Evolutionary conservation across 2,329 filamentous ascomycete genomes (phyloP).

Genomic region (Xylogone sp.): DNA sequence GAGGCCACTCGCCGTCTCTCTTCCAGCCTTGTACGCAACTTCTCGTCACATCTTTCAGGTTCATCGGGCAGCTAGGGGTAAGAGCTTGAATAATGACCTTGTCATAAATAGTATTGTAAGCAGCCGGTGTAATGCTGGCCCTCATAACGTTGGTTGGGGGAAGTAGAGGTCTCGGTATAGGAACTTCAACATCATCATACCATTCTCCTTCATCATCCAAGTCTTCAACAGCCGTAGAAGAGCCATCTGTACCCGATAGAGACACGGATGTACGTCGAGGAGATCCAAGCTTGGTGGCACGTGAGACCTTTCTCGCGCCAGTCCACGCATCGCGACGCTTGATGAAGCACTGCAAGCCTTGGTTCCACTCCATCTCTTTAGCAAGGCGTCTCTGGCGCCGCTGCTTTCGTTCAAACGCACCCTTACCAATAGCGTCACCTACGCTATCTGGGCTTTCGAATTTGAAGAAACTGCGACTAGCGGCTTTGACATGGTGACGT

Average conservation of each 20-base stretch:
- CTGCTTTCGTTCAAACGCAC: slow-evolving; percentile 33
- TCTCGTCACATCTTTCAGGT: slow-evolving; percentile 74
- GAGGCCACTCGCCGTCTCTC: slow-evolving; percentile 89
- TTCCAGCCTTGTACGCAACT: slow-evolving; percentile 90
- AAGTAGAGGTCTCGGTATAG: slow-evolving; percentile 69
- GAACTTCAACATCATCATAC: slow-evolving; percentile 41
- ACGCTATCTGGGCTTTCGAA: slow-evolving; percentile 37
- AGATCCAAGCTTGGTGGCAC: slow-evolving; percentile 38
- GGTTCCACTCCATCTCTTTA: slow-evolving; percentile 72
- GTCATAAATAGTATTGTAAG: slow-evolving; percentile 82
- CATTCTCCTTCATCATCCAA: slow-evolving; percentile 17
- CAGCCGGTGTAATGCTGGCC: slow-evolving; percentile 65
- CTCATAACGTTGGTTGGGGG: slow-evolving; percentile 73
- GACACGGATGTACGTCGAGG: slow-evolving; percentile 31
- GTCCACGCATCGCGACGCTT: slow-evolving; percentile 82
- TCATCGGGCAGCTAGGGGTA: slow-evolving; percentile 84
- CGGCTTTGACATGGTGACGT: slow-evolving; percentile 9
- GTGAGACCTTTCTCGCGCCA: slow-evolving; percentile 56
- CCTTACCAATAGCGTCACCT: slow-evolving; percentile 21
- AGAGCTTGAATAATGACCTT: slow-evolving; percentile 80
- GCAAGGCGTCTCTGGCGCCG: slow-evolving; percentile 44
- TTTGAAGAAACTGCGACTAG: slow-evolving; percentile 26
- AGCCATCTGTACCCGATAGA: slow-evolving; percentile 27
- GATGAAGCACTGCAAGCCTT: slow-evolving; percentile 76
- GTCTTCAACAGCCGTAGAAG: slow-evolving; percentile 18